Evolutionary conservation across 176 grass and related monocot genomes (phyloP), one percentile per base, ranked within the genome.

Genomic region (Zea luxurians): DNA sequence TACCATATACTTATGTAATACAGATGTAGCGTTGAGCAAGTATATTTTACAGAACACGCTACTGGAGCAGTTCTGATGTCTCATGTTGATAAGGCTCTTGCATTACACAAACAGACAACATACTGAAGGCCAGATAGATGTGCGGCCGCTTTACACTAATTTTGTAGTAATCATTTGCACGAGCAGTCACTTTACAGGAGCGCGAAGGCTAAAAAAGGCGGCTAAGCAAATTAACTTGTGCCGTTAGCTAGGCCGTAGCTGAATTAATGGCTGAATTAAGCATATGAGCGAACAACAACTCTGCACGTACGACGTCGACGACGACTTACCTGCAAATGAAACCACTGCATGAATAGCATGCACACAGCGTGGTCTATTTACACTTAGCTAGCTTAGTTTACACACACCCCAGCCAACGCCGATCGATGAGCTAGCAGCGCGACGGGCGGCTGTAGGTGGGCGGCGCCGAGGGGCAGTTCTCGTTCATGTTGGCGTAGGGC

Each of bases 401-500:
- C 27, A 27, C 27, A 27, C 46, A 35, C 47, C 4, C 44, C 20
- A 13, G 6, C 44, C n/a, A n/a, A 13, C 9, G 63, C 37, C 4
- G 4, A 16, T 48, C 7, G 3, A 20, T 59, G 2, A 4, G 5
- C 90, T 76, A 97, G 53, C 93, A 97, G 34, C 41, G 71, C 27
- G 80, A 17, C 8, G 91, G 89, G 21, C 95, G 86, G 2, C 17
- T 37, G 67, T 98, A 94, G 2, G 78, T 49, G 21, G 95, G 89
- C 16, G 95, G 91, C 83, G 87, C 83, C 43, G 95, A 92, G 0
- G 95, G 95, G 64, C 95, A 98, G 67, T 98, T 94, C 82, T 98
- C 95, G 74, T 98, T 98, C 95, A 98, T 98, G 77, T 87, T 90
- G 37, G 95, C 77, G 34, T 98, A 98, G 35, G 85, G 87, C 53